Evolutionary conservation across 345 rosid genomes (phyloP).

Genomic region (Noccaea caerulescens): DNA sequence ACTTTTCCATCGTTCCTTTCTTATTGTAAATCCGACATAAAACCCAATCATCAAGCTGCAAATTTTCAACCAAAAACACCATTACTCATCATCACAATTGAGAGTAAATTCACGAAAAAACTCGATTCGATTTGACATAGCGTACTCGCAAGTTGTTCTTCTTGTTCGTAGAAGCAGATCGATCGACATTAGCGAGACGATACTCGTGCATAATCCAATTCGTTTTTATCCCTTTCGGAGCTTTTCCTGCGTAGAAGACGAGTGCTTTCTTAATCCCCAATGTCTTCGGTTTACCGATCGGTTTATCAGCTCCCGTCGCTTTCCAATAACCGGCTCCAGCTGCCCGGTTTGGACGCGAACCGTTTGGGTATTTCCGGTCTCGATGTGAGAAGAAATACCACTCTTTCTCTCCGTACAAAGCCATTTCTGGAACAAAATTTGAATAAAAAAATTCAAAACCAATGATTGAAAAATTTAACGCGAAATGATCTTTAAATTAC

Average conservation of each 20-base stretch:
- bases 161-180: conserved; percentile 58
- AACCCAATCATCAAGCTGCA: conserved; percentile 92
- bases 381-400: conserved; percentile 94
- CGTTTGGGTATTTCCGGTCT: conserved; percentile 90
- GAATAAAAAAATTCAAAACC: no score
- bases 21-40: conserved; percentile 84
- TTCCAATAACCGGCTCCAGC: conserved; percentile 92
- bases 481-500: no score
- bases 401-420: conserved; percentile 84
- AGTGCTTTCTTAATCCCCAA: conserved; percentile 86
- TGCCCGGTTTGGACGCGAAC: conserved; percentile 84
- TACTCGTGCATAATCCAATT: conserved; percentile 99
- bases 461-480: neutral
- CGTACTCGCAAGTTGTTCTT: conserved; percentile 68
- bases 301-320: conserved; percentile 95
- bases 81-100: neutral
- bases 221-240: conserved; percentile 80
- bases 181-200: conserved; percentile 81
- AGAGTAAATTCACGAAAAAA: neutral
- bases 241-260: conserved; percentile 88
- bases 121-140: neutral
- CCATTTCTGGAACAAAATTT: conserved; percentile 52
- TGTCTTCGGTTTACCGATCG: conserved; percentile 76
- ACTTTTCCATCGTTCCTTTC: conserved; percentile 73
- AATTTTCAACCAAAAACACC: neutral